phyloP scores from a whole-genome alignment of 805 yeast species.

The Saccharomycopsis guyanensis region DNA sequence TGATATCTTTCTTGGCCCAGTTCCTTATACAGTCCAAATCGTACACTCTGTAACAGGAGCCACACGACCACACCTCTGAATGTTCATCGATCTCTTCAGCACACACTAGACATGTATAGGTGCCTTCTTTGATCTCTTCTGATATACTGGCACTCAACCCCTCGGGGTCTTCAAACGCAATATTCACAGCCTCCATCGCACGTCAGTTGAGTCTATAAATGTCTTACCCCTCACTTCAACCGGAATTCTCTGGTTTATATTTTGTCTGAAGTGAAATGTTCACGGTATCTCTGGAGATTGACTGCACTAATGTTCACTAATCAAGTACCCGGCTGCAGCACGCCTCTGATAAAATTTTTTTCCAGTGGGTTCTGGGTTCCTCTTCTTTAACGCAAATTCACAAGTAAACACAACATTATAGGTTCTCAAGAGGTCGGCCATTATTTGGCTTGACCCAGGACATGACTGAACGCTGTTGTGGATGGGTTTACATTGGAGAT shows the following conservation, averaged over 20 bases:
- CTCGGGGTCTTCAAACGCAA: background rate
- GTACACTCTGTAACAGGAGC: constrained; percentile 70
- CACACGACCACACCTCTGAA: constrained; percentile 74
- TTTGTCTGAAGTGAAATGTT: too few species aligned
- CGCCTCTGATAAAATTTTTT: background rate
- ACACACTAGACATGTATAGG: constrained; percentile 80
- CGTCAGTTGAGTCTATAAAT: too few species aligned
- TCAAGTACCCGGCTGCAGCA: constrained; percentile 1
- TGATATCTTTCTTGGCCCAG: constrained; percentile 78
- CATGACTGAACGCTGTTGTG: constrained; percentile 45
- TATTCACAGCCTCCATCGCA: background rate
- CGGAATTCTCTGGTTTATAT: too few species aligned
- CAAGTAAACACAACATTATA: constrained; percentile 40
- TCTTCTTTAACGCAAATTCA: constrained; percentile 43
- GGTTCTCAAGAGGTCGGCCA: constrained; percentile 56
- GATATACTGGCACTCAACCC: constrained; percentile 30
- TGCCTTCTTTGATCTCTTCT: constrained; percentile 56
- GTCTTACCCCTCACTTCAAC: too few species aligned
- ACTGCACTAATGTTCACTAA: background rate
- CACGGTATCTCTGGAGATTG: too few species aligned
- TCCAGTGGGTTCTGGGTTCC: constrained; percentile 7
- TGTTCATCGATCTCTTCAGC: constrained; percentile 67
- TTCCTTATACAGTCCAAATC: constrained; percentile 77
- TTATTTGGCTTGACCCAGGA: constrained; percentile 51
- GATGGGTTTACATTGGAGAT: constrained; percentile 35